Evolutionary conservation across 176 grass and related monocot genomes (phyloP), one percentile per base, ranked within the genome.

Genomic region (Echinochloa phyllopogon): DNA sequence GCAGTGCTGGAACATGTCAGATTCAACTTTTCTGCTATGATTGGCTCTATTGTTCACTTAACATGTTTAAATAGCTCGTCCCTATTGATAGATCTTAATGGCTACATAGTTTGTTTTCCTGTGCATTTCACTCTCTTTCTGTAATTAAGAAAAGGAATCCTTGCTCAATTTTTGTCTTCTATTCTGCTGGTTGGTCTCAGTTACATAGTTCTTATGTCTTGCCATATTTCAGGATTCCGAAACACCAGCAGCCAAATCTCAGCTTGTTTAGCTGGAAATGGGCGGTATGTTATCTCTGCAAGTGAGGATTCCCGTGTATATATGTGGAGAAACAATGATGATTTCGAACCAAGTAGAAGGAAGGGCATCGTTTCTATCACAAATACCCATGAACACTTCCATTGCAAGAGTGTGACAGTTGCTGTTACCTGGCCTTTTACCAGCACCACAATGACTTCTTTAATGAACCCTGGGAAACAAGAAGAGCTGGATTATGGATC

Each of bases 241-340:
- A 98, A 98, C 74, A 98, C 91, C 43, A 92, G 81, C 85, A 98
- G 96, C 81, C 96, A 98, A 86, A 96, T 98, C 61, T 92, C 91
- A 81, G 93, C 96, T 59, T 90, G 88, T 87, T 87, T 88, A 48
- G 78, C 91, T 47, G 82, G 81, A 79, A 92, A 92, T 52, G 89
- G 93, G 59, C 89, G 83, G 69, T 94, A 92, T 80, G 82, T 94
- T 45, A 90, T 98, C 65, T 98, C 88, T 24, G 96, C 96, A 42
- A 98, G 96, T 70, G 96, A 98, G 89, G 93, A 96, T 79, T 98
- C 96, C 25, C 81, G 94, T 89, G 96, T 98, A 59, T 98, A 92
- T 81, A 74, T 94, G 39, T 98, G 96, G 96, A 90, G 86, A 82
- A 87, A 92, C 44, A 90, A 89, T 55, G 86, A 95, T 85, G 93